Base-by-base conservation (phyloP, 2,329 filamentous ascomycete species). In the Neonectria sp. region DNA sequence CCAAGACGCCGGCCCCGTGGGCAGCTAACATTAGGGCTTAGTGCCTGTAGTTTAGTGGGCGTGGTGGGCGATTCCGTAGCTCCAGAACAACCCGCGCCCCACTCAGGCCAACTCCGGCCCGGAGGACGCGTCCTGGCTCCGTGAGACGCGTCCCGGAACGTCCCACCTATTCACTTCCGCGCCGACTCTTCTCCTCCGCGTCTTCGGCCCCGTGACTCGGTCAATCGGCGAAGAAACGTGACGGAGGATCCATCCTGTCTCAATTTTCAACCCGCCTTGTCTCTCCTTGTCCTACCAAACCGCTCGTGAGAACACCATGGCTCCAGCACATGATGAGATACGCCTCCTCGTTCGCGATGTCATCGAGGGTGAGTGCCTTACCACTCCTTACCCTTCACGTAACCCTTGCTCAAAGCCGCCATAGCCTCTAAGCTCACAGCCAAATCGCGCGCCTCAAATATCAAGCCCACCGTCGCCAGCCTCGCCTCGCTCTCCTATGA, bases 401-500 rank as follows among this genome's bases (percentile, higher is more conserved):
- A 46, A 4, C 25, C 5, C 17, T 13, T 45, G 21, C 62, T 63
- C 13, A 70, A 7, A 48, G 3, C 25, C 24, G 55, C 17, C 24
- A 31, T 67, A 91, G 89, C 88, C 25, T 87, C 90, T 24, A 87
- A 85, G 71, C 74, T 88, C 35, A 88, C 92, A 0, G 85, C 91
- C 66, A 95, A 93, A 78, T 88, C 91, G 72, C 89, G 93, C 52
- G 81, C 83, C 35, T 84, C 85, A 52, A 89, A 86, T 75, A 86
- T 94, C 69, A 90, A 91, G 71, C 84, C 88, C 24, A 83, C 89
- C 17, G 86, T 94, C 55, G 89, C 93, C 77, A 87, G 82, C 29
- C 84, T 95, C 63, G 84, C 87, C 53, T 86, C 87, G 6, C 82
- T 88, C 70, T 89, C 89, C 12, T 94, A 93, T 79, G 89, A 92